Evolutionary conservation across 1,139 yeast species (phyloP), one percentile per base, ranked within the genome.

Genomic region (Pichia sp.): DNA sequence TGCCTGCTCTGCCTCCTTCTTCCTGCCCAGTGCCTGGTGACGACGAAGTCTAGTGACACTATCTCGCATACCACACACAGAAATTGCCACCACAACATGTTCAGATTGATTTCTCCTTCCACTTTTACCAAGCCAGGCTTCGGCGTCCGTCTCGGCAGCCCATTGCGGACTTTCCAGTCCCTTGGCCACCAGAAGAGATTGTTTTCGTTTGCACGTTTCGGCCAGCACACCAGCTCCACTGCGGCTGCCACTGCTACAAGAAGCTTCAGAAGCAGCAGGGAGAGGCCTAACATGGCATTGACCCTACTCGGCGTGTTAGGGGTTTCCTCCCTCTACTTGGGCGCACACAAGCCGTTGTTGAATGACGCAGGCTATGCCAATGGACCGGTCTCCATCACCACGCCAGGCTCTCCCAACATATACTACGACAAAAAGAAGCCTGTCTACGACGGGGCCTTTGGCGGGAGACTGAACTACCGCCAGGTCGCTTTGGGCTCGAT

Each of bases 401-500:
- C 30, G 14, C 49, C 49, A 16, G 51, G 34, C 33, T 50, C 45
- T 16, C 51, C 53, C 3, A 59, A 58, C 31, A 56, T 60, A 16
- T 58, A 58, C 27, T 47, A 54, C 36, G 59, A 55, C 31, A 49
- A 56, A 6, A 33, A 46, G 1, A 57, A 50, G 16, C 62, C 72
- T 1, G 53, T 53, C 20, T 66, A 55, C 50, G 69, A 69, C 53
- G 66, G 67, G 17, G 65, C 72, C 44, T 73, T 76, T 61, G 69
- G 73, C 49, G 75, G 77, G 0, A 71, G 67, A 55, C 67, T 83
- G 57, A 78, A 83, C 66, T 86, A 86, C 66, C 80, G 81, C 63
- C 88, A 86, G 64, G 73, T 86, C 63, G 78, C 90, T 16, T 70
- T 84, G 57, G 93, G 93, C 5, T 83, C 88, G 4, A 75, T 85